A percentile compares a stretch with the other conserved stretches of the same genome.
phyloP scores from a whole-genome alignment of 257 asterid species.

The Penstemon eatonii region DNA sequence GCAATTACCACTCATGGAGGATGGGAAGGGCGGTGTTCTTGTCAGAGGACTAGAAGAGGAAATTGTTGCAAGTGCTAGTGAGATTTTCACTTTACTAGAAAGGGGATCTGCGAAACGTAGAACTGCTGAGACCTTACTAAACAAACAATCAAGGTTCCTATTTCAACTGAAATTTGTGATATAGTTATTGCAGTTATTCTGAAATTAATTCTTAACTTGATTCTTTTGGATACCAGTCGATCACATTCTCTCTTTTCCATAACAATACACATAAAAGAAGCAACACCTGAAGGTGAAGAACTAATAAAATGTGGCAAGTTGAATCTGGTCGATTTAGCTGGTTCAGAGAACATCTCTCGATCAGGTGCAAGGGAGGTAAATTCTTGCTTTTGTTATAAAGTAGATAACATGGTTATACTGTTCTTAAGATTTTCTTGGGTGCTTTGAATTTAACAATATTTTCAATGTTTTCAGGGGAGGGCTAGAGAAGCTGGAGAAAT shows the following conservation, averaged over 20 bases:
- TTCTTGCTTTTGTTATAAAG: not conserved
- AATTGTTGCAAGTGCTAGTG: conserved; percentile 72
- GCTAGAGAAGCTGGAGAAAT: conserved; percentile 97
- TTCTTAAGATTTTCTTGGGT: not conserved
- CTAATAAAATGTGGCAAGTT: conserved; percentile 87
- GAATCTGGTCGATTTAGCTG: conserved; percentile 88
- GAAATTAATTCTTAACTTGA: not conserved
- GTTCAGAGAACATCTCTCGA: conserved; percentile 88
- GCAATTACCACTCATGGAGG: conserved; percentile 84
- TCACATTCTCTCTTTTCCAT: conserved; percentile 93
- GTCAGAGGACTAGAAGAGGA: conserved; percentile 91
- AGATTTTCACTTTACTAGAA: conserved; percentile 74
- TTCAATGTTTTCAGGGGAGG: conserved; percentile 53
- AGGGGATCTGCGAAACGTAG: conserved; percentile 87
- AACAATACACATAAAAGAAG: conserved; percentile 88
- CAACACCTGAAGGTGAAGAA: conserved; percentile 93
- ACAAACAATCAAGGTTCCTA: conserved; percentile 82
- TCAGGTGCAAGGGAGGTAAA: conserved; percentile 95
- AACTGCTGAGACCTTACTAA: conserved; percentile 81
- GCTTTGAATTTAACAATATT: not conserved
- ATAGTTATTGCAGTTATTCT: not conserved
- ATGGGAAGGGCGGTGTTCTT: conserved; percentile 91
- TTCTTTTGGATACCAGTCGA: conserved; percentile 58
- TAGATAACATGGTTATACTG: conserved; percentile 13
- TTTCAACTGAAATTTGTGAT: not conserved